phyloP scores from a whole-genome alignment of 345 rosid genomes.

The Salix arbutifolia region DNA sequence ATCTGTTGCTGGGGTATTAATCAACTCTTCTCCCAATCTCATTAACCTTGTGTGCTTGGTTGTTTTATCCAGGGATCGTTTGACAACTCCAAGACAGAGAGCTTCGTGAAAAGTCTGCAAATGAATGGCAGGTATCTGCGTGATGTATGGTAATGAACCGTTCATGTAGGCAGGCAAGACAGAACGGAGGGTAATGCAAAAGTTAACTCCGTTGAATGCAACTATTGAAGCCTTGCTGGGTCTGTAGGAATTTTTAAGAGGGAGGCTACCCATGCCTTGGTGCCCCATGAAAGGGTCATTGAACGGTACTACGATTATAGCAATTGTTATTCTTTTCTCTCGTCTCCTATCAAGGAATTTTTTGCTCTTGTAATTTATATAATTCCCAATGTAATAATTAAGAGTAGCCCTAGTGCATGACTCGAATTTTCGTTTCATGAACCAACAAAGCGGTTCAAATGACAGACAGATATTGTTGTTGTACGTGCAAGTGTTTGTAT shows the following conservation, averaged over 20 bases:
- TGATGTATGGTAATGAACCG: slow-evolving; percentile 67
- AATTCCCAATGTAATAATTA: neutral
- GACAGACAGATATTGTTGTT: neutral
- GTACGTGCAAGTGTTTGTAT: neutral
- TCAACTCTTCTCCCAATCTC: neutral
- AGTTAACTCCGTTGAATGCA: neutral
- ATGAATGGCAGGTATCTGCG: slow-evolving; percentile 84
- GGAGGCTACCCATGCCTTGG: neutral
- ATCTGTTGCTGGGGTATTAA: neutral
- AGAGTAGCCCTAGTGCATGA: slow-evolving; percentile 4
- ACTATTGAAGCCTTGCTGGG: neutral
- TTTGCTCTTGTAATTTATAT: slow-evolving; percentile 29
- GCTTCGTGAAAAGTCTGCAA: slow-evolving; percentile 86
- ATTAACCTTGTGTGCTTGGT: neutral
- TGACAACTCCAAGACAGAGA: slow-evolving; percentile 72
- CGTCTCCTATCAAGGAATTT: slow-evolving; percentile 10
- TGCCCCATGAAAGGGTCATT: neutral
- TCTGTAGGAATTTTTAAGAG: neutral
- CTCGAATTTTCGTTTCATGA: neutral
- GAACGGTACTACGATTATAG: neutral
- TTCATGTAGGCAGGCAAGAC: neutral
- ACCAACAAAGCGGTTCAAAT: slow-evolving; percentile 9
- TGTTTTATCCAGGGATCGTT: slow-evolving; percentile 56
- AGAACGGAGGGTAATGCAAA: neutral
- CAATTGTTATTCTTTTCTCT: slow-evolving; percentile 25